Base-by-base conservation (phyloP, 108 stramenopile species). In the Cyclotella choctawhatcheeana region DNA sequence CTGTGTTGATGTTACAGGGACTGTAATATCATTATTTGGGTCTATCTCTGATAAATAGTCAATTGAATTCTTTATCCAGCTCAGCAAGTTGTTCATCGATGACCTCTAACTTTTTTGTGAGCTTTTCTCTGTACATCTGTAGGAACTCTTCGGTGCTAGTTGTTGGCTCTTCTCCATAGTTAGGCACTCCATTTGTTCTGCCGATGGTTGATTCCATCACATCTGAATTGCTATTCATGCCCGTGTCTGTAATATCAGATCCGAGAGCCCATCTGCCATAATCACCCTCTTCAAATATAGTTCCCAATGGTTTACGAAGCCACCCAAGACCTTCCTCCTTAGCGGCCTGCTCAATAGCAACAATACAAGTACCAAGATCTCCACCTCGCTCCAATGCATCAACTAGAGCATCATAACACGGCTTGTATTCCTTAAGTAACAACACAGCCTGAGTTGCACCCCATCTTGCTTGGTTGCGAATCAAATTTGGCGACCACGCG, bases 401-500 rank as follows among this genome's bases (percentile, higher is more conserved):
- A 6, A 93, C 95, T 44, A 96, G 54, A 12, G 91, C 91, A 59
- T 93, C 93, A 64, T 92, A 96, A 40, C 84, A 84, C 34, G 87
- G 83, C 45, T 87, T 85, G 79, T 94, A 93, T 48, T 91, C 85
- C 53, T 77, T 83, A 30, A 96, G 37, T 44, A 96, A 59, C 54
- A 92, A 74, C 0, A 94, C 84, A 0, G 92, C 89, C 70, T 93
- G 88, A 4, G 90, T 66, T 18, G 90, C 95, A 24, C 91, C 91
- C 89, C 92, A 94, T 64, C 95, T 77, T 16, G 95, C 95, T 71
- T 96, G 95, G 69, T 90, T 92, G 18, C 82, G 64, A 73, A 95
- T 93, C 17, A 73, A 44, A 16, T 82, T 78, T 18, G 77, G 67
- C n/a, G 67, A 76, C 76, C 82, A 83, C 0, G 72, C 62, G 26